Evolutionary conservation across 352 stramenopile species (phyloP).

Genomic region (Phytophthora pluvialis): DNA sequence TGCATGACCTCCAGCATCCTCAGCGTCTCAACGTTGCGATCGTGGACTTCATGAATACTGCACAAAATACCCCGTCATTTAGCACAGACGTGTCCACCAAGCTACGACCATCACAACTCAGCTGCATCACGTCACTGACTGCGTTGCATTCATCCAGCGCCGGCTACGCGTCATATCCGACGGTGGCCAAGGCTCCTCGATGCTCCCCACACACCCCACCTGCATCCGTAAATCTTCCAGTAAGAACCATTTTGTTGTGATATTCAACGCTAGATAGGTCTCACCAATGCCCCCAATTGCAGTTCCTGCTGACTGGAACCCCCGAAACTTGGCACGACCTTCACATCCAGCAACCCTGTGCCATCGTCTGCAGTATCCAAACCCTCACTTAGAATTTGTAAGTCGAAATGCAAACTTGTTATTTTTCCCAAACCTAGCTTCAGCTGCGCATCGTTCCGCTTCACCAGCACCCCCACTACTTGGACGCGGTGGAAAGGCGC

Average conservation of each 20-base stretch:
- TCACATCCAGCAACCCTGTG: constrained; percentile 40
- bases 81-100: background rate
- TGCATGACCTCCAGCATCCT: constrained; percentile 66
- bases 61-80: constrained; percentile 3
- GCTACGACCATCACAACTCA: background rate
- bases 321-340: constrained; percentile 14
- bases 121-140: constrained; percentile 24
- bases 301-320: constrained; percentile 22
- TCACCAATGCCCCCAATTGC: constrained; percentile 40
- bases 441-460: constrained; percentile 25
- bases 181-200: constrained; percentile 32
- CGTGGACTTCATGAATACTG: constrained; percentile 50
- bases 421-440: constrained; percentile 36
- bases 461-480: constrained; percentile 41
- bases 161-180: constrained; percentile 20
- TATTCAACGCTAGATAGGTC: background rate
- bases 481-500: constrained; percentile 32
- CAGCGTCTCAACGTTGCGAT: constrained; percentile 68
- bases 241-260: constrained; percentile 3
- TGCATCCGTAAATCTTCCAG: constrained; percentile 12
- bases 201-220: constrained; percentile 48
- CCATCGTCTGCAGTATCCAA: constrained; percentile 42
- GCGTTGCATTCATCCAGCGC: constrained; percentile 46
- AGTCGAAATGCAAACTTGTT: constrained; percentile 2
- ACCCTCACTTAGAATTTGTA: constrained; percentile 4